Base-by-base conservation (phyloP, 495 filamentous ascomycete genomes). In the Aspergillus coremiiformis region DNA sequence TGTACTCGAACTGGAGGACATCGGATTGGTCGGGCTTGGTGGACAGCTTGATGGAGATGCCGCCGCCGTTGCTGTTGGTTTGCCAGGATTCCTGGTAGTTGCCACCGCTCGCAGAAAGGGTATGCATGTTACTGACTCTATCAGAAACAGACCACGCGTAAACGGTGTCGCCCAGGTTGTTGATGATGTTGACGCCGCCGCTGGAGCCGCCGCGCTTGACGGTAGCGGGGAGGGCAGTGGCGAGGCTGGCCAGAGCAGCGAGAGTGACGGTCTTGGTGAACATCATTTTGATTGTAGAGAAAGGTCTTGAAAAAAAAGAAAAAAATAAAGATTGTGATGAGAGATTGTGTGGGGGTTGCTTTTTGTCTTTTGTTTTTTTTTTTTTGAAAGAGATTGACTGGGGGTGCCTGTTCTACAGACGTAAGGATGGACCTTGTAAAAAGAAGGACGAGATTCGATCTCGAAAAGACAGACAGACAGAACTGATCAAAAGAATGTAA, bases 1-100 rank as follows among this genome's bases (percentile, higher is more conserved):
- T 74, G 65, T 75, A 75, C 61, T 75, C 72, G 59, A 67, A 75
- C 56, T 75, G 72, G n/a, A 75, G 66, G n/a, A 75, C 69, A 33
- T 69, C 64, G 52, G 59, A 56, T 50, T 65, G 53, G 50, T 47
- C 52, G 23, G 59, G 33, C 22, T 50, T 52, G 56, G 67, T 69
- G 42, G 72, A 70, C 47, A 75, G 58, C 69, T 75, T 75, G 67
- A 75, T 71, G 37, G 70, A 74, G 56, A 74, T 62, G 51, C 70
- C 72, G 32, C 72, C 72, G 43, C 70, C 72, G 55, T 73, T 63
- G 59, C 63, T 37, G 66, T 73, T 73, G 58, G 51, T 61, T 52
- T 54, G 57, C 66, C 66, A 75, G 35, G 44, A 44, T 44, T 73
- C 66, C 37, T 45, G 52, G 64, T 68, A 68, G 59, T 49, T 56